phyloP scores from a whole-genome alignment of 164 flowering plant species.

The Nymphaea thermarum region DNA sequence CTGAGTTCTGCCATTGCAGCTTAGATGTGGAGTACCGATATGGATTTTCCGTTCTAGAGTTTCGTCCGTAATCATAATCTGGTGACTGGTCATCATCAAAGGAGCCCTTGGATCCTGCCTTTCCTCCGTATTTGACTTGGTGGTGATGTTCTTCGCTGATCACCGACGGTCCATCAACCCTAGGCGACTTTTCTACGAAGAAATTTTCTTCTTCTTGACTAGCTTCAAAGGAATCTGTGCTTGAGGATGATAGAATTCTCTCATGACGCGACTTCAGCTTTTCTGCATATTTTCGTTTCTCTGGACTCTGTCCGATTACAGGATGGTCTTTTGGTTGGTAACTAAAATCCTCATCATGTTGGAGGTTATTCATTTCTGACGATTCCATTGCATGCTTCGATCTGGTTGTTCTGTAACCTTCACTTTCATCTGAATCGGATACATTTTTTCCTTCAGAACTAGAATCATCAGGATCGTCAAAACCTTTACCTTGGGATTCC shows the following conservation, averaged over 20 bases:
- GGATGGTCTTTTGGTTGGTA: conserved; percentile 14
- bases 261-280: conserved; percentile 3
- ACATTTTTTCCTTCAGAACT: neutral
- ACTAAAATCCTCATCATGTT: conserved; percentile 3
- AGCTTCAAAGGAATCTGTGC: conserved; percentile 24
- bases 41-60: neutral
- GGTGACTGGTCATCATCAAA: neutral
- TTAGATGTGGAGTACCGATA: conserved; percentile 1
- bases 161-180: conserved; percentile 15
- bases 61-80: neutral
- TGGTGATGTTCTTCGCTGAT: conserved; percentile 27
- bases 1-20: conserved; percentile 4
- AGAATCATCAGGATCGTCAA: conserved; percentile 21
- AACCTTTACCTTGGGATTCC: conserved; percentile 17
- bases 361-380: conserved; percentile 9
- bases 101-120: neutral
- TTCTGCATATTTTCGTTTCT: conserved; percentile 3
- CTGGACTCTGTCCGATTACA: neutral
- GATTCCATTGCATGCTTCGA: conserved; percentile 27
- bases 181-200: conserved; percentile 5
- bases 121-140: conserved; percentile 11
- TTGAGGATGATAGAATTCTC: conserved; percentile 22
- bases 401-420: neutral
- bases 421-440: neutral
- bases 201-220: conserved; percentile 3